Evolutionary conservation across 2,329 filamentous ascomycete genomes (phyloP), one percentile per base, ranked within the genome.

Genomic region (Didymellaceae sp.): DNA sequence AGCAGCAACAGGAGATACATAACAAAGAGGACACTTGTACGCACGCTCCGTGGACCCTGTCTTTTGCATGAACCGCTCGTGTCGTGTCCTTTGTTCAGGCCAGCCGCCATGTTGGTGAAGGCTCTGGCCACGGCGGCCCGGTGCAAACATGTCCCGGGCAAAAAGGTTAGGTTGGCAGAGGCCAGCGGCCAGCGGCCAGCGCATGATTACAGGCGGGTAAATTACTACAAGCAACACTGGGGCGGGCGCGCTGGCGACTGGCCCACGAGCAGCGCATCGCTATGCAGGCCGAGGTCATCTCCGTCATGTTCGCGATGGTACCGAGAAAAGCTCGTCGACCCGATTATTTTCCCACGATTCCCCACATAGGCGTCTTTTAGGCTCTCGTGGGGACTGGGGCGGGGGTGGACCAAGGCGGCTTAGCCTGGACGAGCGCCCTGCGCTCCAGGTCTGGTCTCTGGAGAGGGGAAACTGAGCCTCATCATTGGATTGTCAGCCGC

Each of bases 401-500:
- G 42, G 48, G 38, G 48, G 46, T 43, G 39, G 31, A 28, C 30
- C 17, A 33, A 39, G 13, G 34, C 26, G 42, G 42, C 20, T 32
- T 40, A 47, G 44, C 16, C 21, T 18, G 1, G 16, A n/a, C 8
- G 22, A 22, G 34, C 20, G 39, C 31, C 48, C 41, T 52, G 48
- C 48, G 40, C 33, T 45, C 48, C 31, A 40, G 45, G 38, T 45
- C 35, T 41, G 28, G 35, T 30, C 35, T 34, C 21, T 40, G 30
- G 31, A 34, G 44, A 47, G 44, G 44, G 44, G 44, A 47, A 47
- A 32, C 39, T 33, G 48, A 52, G 48, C 48, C 48, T 52, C 48
- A 52, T 38, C 41, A 52, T 52, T 52, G 48, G 48, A 38, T 46
- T 52, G 43, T 52, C 48, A 52, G 48, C 48, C 48, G 48, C 42